A percentile compares a stretch with the other conserved stretches of the same genome.
Conservation (phyloP, 2,329 filamentous ascomycete species). For the Aspergillus jensenii region DNA sequence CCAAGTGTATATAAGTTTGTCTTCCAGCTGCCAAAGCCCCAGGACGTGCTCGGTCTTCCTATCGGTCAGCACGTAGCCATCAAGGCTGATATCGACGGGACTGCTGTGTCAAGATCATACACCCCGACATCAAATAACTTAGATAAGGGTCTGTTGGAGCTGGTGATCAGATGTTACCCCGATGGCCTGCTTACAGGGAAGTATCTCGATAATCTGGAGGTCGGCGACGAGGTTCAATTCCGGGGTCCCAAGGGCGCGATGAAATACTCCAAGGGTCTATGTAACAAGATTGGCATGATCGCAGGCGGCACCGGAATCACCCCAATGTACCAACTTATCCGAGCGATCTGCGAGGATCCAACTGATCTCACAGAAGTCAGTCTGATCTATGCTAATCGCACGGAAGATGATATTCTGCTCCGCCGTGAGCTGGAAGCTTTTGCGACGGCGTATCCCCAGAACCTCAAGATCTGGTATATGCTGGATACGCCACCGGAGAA, state of each 20-base stretch:
- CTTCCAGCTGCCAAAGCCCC: slow-evolving; percentile 49
- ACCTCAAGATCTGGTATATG: slow-evolving; percentile 58
- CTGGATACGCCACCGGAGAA: slow-evolving; percentile 48
- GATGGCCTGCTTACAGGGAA: slow-evolving; percentile 33
- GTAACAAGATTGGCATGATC: slow-evolving; percentile 38
- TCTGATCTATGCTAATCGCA: slow-evolving; percentile 60
- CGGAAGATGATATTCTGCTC: slow-evolving; percentile 61
- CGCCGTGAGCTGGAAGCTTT: slow-evolving; percentile 56
- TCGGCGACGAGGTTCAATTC: slow-evolving; percentile 36
- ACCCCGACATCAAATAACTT: slow-evolving; percentile 46
- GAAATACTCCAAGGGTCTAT: slow-evolving; percentile 30
- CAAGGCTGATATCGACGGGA: slow-evolving; percentile 47
- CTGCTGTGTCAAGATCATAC: slow-evolving; percentile 53
- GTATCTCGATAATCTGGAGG: slow-evolving; percentile 30
- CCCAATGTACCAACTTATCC: slow-evolving; percentile 57
- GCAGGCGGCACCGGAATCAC: slow-evolving; percentile 33
- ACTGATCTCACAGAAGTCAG: slow-evolving; percentile 57
- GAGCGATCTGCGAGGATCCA: slow-evolving; percentile 62
- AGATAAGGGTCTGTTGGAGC: slow-evolving; percentile 33
- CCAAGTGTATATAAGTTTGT: slow-evolving; percentile 43
- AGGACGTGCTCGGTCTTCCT: slow-evolving; percentile 53
- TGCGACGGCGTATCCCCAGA: slow-evolving; percentile 51
- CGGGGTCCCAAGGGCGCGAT: slow-evolving; percentile 40
- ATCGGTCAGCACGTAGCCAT: slow-evolving; percentile 60
- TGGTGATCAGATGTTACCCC: slow-evolving; percentile 38